Base-by-base conservation (phyloP, 768 basidiomycete genomes). In the Calocera viscosa region DNA sequence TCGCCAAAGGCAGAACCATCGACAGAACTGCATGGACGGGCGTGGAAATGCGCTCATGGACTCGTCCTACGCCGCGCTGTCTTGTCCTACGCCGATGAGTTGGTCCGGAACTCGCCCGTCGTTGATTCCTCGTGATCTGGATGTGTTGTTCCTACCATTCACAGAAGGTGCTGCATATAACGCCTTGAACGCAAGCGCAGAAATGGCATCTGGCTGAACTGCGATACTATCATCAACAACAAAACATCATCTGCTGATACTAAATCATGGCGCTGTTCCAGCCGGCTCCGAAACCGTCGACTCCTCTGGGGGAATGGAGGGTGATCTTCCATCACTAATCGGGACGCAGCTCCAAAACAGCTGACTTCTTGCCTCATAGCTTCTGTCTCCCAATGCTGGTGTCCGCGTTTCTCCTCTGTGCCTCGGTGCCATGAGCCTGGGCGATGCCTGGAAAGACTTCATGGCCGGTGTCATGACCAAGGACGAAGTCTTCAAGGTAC, bases 391-490 rank as follows among this genome's bases (percentile, higher is more conserved):
- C 0, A 60, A 67, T 53, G 71, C 72, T 34, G 70, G 69, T 33
- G 68, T 74, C 16, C 68, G 69, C 26, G 75, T 76, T 33, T 76
- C 74, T 8, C 75, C 75, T 1, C 66, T 76, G 0, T 69, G 67
- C 30, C 69, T 76, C 10, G 75, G 75, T 2, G 72, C 71, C 5
- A 71, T 72, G 71, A 70, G 71, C 41, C 68, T 75, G 65, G 75
- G 74, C 1, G 67, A 72, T 60, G 68, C 70, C 16, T 70, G 72
- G 69, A 67, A 63, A 2, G 38, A 53, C 2, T 28, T 68, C n/a
- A 49, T 67, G 8, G 68, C 78, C 66, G 79, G 80, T 1, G 60
- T 65, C 8, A 78, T 80, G 76, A 68, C 73, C 67, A 78, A 80
- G 69, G 77, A 79, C 63, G 64, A 70, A 16, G 73, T 76, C 10